Base-by-base conservation (phyloP, 2,329 filamentous ascomycete species). In the Aureobasidium sp. region DNA sequence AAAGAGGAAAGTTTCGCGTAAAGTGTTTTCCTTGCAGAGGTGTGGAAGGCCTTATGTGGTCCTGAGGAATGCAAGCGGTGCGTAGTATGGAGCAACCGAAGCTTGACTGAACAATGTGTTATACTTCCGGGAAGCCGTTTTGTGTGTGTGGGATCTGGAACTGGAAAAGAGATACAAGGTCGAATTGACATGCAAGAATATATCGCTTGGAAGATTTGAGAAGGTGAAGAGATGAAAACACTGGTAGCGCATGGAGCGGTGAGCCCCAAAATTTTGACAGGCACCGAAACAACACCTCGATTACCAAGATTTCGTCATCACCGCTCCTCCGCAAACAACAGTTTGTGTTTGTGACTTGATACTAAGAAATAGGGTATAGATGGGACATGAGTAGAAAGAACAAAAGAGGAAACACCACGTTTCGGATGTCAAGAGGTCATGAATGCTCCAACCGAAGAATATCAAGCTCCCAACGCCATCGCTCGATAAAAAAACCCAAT, bases 81-180 rank as follows among this genome's bases (percentile, higher is more conserved):
- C 24, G 54, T 58, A 47, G 54, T 48, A 58, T 47, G 54, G 54
- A 47, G 54, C 54, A 48, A 58, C 54, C 54, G 22, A 54, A 54
- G 50, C 50, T 54, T 54, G 49, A 33, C 39, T 9, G 11, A 27
- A 42, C 50, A 54, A 54, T 54, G 37, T 54, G 35, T 27, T 54
- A 54, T 54, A 42, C 50, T 54, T 54, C 27, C 50, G 50, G 50
- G 50, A 6, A 7, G 15, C 35, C 50, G 35, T 40, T 54, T 52
- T 33, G 17, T 22, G 19, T 22, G 19, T 42, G 35, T 54, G 17
- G 50, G 50, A 54, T 54, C 24, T n/a, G 17, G 19, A 7, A 39
- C 14, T 39, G 3, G 9, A 14, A 14, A 27, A 37, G 33, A 52
- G 31, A 24, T 17, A 5, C 11, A 24, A 33, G 14, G 7, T 19